phyloP scores from a whole-genome alignment of 441 rosid species.

The Brassica hybrid region DNA sequence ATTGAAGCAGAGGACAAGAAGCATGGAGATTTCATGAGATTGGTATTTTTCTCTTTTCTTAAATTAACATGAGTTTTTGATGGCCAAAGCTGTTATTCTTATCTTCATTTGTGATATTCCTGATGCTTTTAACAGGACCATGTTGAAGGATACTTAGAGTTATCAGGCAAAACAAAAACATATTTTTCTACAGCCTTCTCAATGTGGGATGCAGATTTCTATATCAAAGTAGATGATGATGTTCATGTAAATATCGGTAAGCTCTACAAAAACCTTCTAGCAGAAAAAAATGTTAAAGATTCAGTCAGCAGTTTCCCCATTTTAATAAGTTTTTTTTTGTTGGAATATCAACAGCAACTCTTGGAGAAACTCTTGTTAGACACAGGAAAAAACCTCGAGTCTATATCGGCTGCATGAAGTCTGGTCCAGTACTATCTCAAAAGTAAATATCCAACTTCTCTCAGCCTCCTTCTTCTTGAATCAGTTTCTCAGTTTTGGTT shows the following conservation, averaged over 20 bases:
- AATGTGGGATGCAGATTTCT: conserved; percentile 91
- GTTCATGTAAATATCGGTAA: conserved; percentile 86
- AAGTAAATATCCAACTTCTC: conserved; percentile 48
- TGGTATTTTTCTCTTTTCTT: conserved; percentile 49
- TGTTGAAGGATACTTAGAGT: conserved; percentile 74
- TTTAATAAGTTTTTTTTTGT: neutral
- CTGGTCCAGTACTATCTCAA: conserved; percentile 75
- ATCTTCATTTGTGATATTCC: conserved; percentile 12
- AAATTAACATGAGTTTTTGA: neutral
- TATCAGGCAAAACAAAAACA: conserved; percentile 64
- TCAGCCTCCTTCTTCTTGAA: conserved; percentile 1
- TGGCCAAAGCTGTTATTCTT: too few species aligned
- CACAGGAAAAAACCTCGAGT: conserved; percentile 59
- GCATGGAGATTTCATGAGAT: conserved; percentile 87
- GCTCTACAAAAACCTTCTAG: conserved; percentile 33
- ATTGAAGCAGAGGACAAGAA: conserved; percentile 88
- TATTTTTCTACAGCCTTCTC: conserved; percentile 68
- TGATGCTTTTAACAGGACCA: conserved; percentile 65
- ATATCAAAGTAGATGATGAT: conserved; percentile 88
- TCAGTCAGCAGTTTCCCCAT: too few species aligned
- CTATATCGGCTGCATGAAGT: conserved; percentile 82
- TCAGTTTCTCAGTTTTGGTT: conserved; percentile 10
- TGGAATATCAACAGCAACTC: conserved; percentile 68
- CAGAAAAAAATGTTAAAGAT: too few species aligned
- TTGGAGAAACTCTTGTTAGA: conserved; percentile 87